Evolutionary conservation across 2,329 filamentous ascomycete species (phyloP).

Genomic region (Trichoderma sp.): DNA sequence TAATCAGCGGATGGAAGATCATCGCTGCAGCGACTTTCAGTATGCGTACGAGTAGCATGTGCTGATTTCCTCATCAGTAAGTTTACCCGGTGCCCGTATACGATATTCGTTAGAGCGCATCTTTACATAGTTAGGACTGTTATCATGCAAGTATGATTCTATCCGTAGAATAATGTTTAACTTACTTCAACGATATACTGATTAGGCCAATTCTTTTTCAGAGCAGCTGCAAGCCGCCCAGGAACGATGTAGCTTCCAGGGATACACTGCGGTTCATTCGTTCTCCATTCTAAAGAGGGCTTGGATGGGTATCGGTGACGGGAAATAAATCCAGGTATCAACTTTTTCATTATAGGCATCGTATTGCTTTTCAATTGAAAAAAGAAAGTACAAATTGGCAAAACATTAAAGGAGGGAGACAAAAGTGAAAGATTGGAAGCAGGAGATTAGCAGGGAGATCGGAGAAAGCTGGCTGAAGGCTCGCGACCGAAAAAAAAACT

Average conservation of each 20-base stretch:
- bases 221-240: background rate
- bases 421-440: too few species aligned
- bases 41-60: background rate
- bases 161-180: background rate
- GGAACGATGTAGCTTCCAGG: background rate
- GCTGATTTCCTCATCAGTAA: constrained; percentile 1
- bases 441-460: too few species aligned
- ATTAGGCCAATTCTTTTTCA: background rate
- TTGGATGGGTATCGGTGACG: too few species aligned
- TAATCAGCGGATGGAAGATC: background rate
- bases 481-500: too few species aligned
- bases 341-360: too few species aligned
- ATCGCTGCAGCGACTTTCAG: background rate
- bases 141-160: background rate
- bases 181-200: constrained; percentile 5
- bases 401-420: too few species aligned
- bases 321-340: too few species aligned
- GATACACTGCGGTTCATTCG: constrained; percentile 4
- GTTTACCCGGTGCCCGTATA: background rate
- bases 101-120: constrained; percentile 13
- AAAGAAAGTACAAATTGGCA: too few species aligned
- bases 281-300: too few species aligned
- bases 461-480: too few species aligned
- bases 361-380: too few species aligned
- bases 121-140: background rate